Evolutionary conservation across 768 basidiomycete species (phyloP).

Genomic region (Termitomyces titanicus): DNA sequence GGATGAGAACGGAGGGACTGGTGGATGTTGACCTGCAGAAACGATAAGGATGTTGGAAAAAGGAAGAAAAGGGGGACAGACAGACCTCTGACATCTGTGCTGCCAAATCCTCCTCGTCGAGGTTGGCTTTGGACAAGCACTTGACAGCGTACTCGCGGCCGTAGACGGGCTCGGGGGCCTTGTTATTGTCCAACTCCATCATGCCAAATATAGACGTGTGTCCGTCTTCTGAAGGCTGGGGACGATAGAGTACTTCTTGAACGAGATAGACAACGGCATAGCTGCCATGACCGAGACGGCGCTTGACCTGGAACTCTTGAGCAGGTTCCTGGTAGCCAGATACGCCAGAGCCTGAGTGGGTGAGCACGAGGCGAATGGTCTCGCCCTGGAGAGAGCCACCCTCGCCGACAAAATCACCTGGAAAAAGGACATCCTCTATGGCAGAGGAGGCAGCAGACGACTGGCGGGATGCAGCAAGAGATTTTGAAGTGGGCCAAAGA

Average conservation of each 20-base stretch:
- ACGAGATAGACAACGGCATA: constrained; percentile 96
- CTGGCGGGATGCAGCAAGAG: constrained; percentile 27
- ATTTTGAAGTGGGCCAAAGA: constrained; percentile 20
- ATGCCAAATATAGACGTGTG: constrained; percentile 54
- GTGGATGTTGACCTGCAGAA: constrained; percentile 80
- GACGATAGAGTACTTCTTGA: constrained; percentile 58
- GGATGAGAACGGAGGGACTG: constrained; percentile 86
- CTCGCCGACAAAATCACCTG: constrained; percentile 72
- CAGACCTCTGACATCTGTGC: constrained; percentile 89
- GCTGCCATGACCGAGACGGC: constrained; percentile 82
- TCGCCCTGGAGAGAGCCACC: constrained; percentile 67
- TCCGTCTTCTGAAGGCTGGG: constrained; percentile 47
- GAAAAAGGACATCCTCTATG: constrained; percentile 61
- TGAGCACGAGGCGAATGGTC: constrained; percentile 52
- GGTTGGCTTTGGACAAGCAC: constrained; percentile 91
- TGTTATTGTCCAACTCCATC: constrained; percentile 48
- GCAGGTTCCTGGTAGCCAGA: constrained; percentile 45
- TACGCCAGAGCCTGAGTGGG: constrained; percentile 26
- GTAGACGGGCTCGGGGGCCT: constrained; percentile 44
- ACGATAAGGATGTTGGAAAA: no score
- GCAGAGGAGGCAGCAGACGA: constrained; percentile 35
- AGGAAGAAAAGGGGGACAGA: constrained; percentile 10
- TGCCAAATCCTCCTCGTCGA: constrained; percentile 80
- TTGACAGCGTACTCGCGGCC: constrained; percentile 93
- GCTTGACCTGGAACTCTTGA: constrained; percentile 77